Conservation (phyloP, 2,329 filamentous ascomycete species). For the Claviceps digitariae region DNA sequence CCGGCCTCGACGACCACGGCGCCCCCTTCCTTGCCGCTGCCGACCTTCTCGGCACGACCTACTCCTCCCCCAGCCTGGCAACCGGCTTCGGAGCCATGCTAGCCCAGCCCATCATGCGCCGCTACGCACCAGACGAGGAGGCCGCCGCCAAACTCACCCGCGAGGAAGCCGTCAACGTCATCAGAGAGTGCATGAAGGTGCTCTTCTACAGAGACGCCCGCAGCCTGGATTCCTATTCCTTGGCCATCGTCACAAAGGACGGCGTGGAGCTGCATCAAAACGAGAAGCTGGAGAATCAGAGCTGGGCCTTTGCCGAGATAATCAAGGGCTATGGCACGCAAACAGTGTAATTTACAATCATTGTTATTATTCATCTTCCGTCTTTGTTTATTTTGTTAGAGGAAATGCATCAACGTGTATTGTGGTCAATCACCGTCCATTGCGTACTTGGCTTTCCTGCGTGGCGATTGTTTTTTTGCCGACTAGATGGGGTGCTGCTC, state of each 20-base stretch:
- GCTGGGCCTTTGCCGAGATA: conserved; percentile 93
- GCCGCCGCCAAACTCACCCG: conserved; percentile 55
- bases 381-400: not conserved
- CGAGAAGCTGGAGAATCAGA: conserved; percentile 86
- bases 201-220: conserved; percentile 94
- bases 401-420: too few species aligned
- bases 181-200: conserved; percentile 97
- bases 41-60: conserved; percentile 88
- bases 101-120: conserved; percentile 81
- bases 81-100: conserved; percentile 91
- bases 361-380: not conserved
- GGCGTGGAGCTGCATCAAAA: conserved; percentile 75
- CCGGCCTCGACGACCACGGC: conserved; percentile 65
- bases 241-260: conserved; percentile 79
- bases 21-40: conserved; percentile 84
- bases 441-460: too few species aligned
- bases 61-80: conserved; percentile 73
- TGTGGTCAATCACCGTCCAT: too few species aligned
- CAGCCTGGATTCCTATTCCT: conserved; percentile 80
- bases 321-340: conserved; percentile 95
- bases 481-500: too few species aligned
- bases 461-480: too few species aligned
- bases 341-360: conserved; percentile 25
- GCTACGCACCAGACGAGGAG: conserved; percentile 71
- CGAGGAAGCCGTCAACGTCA: conserved; percentile 65